Evolutionary conservation across 129 eudicot species (phyloP), one percentile per base, ranked within the genome.

Genomic region (Calendula officinalis): DNA sequence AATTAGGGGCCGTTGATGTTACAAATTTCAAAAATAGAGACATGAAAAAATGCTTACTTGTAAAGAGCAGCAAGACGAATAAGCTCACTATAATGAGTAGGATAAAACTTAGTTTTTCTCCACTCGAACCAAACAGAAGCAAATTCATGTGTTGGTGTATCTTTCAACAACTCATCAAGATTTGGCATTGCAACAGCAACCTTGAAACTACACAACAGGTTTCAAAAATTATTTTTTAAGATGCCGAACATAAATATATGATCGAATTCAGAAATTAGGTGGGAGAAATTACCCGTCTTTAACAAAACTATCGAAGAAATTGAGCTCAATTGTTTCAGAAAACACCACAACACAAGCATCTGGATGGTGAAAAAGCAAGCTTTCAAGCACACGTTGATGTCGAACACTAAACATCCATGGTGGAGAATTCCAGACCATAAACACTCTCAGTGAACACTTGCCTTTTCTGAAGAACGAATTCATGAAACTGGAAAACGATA

Each of bases 351-450:
- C 87, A 58, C 98, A 92, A 42, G 95, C 96, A 81, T 88, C 82
- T 7, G 16, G 83, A 72, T 92, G 88, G 59, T 88, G 95, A 52
- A 78, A 72, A 6, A 92, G 80, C 56, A 92, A 50, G 62, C 96
- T 88, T 56, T 92, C 98, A 67, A 92, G 87, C 12, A 89, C 82
- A 42, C 96, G 76, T 72, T 88, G 96, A 55, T 92, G 85, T 32
- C 98, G 63, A 61, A 83, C 87, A 73, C 83, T 83, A 55, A 76
- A 88, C 77, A 76, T 80, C 98, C 98, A 92, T 3, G 95, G 80
- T 0, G 98, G 96, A 4, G 96, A 92, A 75, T 92, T 92, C 98
- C 98, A 92, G n/a, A 88, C 95, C 98, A 92, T 92, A 58, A 88
- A 92, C 5, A 92, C 77, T 66, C 96, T 81, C 89, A 83, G 72